Conservation (phyloP, 257 asterid species). For the Galeopsis tetrahit region DNA sequence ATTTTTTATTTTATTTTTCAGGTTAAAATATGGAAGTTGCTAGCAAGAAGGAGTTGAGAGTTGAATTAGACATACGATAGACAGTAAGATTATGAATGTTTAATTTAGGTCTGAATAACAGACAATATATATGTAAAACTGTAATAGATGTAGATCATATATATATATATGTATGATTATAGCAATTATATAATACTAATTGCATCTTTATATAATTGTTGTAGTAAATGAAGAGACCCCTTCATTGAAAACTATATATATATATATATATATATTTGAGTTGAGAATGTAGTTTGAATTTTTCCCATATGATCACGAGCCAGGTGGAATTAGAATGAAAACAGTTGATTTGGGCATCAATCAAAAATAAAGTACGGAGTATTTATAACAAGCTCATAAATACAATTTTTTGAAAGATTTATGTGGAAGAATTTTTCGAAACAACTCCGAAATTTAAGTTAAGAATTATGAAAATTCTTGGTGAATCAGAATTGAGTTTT, state of each 20-base stretch:
- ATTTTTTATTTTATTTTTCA: conserved; percentile 15
- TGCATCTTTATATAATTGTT: not conserved
- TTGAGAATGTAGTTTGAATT: not conserved
- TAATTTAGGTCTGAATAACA: conserved; percentile 27
- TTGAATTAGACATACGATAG: conserved; percentile 17
- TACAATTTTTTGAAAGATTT: too few species aligned
- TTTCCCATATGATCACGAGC: not conserved
- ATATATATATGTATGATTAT: conserved; percentile 13
- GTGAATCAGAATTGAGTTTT: too few species aligned
- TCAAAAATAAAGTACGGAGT: not conserved
- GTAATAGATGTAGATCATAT: not conserved
- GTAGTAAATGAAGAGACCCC: conserved; percentile 21
- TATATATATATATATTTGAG: not conserved
- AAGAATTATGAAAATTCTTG: too few species aligned
- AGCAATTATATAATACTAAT: conserved; percentile 1
- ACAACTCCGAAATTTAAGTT: too few species aligned
- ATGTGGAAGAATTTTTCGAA: too few species aligned
- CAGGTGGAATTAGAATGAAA: not conserved
- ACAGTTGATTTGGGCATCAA: not conserved
- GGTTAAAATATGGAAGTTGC: conserved; percentile 24
- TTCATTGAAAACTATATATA: conserved; percentile 10
- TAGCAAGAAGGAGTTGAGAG: conserved; percentile 3
- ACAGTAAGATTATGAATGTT: conserved; percentile 18
- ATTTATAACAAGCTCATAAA: not conserved
- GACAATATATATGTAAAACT: conserved; percentile 27